Conservation (phyloP, 2,329 filamentous ascomycete genomes). For the Fusarium nurragi region DNA sequence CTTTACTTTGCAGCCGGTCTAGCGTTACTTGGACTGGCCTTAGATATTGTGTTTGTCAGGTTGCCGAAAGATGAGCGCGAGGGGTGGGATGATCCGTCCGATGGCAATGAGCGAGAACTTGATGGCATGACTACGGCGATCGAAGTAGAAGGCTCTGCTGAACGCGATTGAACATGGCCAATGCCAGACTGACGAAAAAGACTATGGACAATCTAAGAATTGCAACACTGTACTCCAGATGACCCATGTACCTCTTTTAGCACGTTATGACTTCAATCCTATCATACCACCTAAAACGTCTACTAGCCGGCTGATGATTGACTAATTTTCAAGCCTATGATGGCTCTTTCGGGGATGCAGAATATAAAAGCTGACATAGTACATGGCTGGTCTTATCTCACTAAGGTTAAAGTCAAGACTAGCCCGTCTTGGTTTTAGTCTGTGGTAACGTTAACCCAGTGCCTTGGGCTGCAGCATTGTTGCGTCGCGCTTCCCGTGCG, state of each 20-base stretch:
- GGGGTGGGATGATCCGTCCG: conserved; percentile 13
- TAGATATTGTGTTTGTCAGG: conserved; percentile 16
- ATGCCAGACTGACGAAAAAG: no score
- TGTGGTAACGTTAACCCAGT: background rate
- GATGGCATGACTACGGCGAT: conserved; percentile 9
- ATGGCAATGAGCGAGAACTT: background rate
- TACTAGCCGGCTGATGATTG: no score
- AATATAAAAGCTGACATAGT: no score
- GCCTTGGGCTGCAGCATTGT: background rate
- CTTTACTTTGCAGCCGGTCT: conserved; percentile 18
- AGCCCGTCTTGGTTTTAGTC: background rate
- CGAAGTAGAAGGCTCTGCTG: background rate
- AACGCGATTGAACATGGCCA: background rate
- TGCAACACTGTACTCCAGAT: no score
- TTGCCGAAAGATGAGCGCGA: conserved; percentile 21
- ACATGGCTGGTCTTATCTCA: no score
- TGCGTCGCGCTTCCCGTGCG: background rate
- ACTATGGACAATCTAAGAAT: no score
- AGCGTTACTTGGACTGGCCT: conserved; percentile 1
- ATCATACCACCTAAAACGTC: no score
- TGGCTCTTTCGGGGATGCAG: no score
- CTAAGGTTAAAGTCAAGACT: background rate
- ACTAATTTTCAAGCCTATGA: no score
- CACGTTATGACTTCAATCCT: no score
- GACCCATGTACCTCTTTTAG: no score